Base-by-base conservation (phyloP, 2,329 filamentous ascomycete genomes). In the Alternaria ethzedia region DNA sequence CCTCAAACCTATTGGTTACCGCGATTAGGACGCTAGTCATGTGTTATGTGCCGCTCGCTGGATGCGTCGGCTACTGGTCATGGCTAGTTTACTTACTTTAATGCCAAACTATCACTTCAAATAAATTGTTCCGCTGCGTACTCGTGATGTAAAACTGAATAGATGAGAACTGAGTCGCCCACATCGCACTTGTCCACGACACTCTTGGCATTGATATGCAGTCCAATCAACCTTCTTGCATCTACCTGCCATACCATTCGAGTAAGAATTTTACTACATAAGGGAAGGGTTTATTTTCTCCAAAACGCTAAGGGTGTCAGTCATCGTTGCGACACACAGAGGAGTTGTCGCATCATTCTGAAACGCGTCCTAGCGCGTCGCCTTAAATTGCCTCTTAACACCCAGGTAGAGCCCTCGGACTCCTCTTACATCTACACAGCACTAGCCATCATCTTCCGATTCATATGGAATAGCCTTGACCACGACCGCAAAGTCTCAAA, bases 71-170 rank as follows among this genome's bases (percentile, higher is more conserved):
- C 43, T 17, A 26, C 30, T 28, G 26, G 12, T 36, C 45, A 36
- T 43, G 36, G n/a, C 36, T 58, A 52, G 28, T 21, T 49, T 11
- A 25, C 47, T 25, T 32, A 52, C 25, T 58, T 41, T 58, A 54
- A 62, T 62, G 45, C 45, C 17, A 52, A 58, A 58, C 49, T 8
- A 21, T 54, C 30, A 32, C 26, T 57, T 50, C 17, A 51, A 28
- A 28, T 28, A 28, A 28, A 11, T 28, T 11, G 26, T 28, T 28
- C 26, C 26, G 26, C 32, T 36, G 13, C 32, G 7, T 36, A 8
- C 32, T n/a, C 13, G 13, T 36, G 32, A 36, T 36, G 32, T 15
- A 36, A 13, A 15, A 36, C 12, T 15, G 13, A 15, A 36, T n/a
- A 15, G 7, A 36, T 6, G 32, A 15, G 6, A 7, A n/a, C 32